Percentiles rank a stretch among this genome's conserved stretches.
phyloP scores from a whole-genome alignment of 2,329 filamentous ascomycete species.

The Ceratocystis cacaofunesta region DNA sequence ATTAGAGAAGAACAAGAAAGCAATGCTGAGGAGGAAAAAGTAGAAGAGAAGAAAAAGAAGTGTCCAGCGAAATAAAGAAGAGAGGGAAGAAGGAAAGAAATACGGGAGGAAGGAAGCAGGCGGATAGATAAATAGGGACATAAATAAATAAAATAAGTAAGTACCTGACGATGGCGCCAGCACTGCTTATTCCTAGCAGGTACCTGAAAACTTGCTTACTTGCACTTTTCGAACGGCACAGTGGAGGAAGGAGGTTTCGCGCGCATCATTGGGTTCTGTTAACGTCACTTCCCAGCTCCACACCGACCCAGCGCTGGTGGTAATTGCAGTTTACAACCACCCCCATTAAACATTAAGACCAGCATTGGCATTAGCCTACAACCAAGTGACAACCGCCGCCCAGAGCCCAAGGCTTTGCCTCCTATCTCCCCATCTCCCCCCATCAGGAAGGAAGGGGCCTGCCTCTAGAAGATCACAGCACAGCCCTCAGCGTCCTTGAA shows the following conservation, averaged over 20 bases:
- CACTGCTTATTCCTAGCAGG: no score
- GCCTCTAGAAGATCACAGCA: conserved; percentile 4
- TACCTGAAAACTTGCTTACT: not conserved
- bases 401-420: not conserved
- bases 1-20: conserved; percentile 13
- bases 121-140: not conserved
- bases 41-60: conserved; percentile 17
- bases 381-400: not conserved
- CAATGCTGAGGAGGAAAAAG: conserved; percentile 25
- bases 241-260: not conserved
- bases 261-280: not conserved
- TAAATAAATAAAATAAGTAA: not conserved
- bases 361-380: not conserved
- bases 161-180: not conserved
- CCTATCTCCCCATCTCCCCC: conserved; percentile 2
- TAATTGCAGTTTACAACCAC: not conserved
- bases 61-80: conserved; percentile 8
- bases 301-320: not conserved
- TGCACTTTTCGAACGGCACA: not conserved
- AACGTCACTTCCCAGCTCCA: not conserved
- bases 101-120: conserved; percentile 1
- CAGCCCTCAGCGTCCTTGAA: not conserved
- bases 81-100: conserved; percentile 10
- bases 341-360: not conserved
- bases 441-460: conserved; percentile 7